Base-by-base conservation (phyloP, 176 grass and related monocot species). In the Triticum urartu region DNA sequence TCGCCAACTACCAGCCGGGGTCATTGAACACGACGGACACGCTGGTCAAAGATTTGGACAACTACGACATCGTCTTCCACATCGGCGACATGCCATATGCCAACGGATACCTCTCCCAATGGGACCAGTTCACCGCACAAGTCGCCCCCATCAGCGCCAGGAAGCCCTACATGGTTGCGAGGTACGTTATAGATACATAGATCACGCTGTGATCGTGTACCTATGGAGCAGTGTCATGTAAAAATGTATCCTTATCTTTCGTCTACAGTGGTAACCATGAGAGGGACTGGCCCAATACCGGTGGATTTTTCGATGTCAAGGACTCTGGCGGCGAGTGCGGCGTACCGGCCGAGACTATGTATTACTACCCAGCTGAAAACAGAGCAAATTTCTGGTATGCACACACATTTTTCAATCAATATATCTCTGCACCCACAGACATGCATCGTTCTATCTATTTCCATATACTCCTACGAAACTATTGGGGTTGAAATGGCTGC, bases 271-370 rank as follows among this genome's bases (percentile, higher is more conserved):
- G 96, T n/a, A 98, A 94, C 86, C 96, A 98, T 63, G 96, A 95
- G 62, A 77, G 93, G 7, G 91, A 94, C 76, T 94, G 91, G 93
- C 88, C 90, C 50, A 79, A 94, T 69, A 91, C 90, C 13, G 96
- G 91, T 20, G 91, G 90, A 0, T 98, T 98, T 84, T 98, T 92
- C 73, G 86, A 85, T 5, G 85, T 84, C 1, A n/a, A 1, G 48
- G 93, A 98, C 48, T 95, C 96, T 5, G 93, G 96, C 65, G 96
- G 96, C 71, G 96, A 98, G 84, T 98, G 96, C 21, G 96, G 96
- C 62, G 96, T 95, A 4, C 79, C 80, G 5, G 89, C 93, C 0
- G 96, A 98, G 86, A 95, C 93, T 15, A 85, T 85, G 79, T 98
- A 89, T 78, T 98, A 91, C 79, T 87, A 91, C 65, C 96, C 96